Base-by-base conservation (phyloP, 176 grass and related monocot genomes). In the Hyparrhenia diplandra region DNA sequence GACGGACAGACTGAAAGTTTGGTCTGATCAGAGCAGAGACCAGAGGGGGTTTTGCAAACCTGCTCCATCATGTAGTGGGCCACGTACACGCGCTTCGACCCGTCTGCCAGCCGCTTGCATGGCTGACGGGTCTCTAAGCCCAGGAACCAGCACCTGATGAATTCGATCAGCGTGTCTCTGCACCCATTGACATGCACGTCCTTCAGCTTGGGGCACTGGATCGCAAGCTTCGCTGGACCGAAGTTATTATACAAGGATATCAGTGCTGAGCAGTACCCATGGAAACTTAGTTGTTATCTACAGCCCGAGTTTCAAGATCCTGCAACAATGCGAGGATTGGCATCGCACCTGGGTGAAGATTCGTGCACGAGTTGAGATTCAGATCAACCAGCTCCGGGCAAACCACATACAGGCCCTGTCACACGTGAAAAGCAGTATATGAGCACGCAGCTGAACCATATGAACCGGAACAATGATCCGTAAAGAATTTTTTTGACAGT, bases 361-460 rank as follows among this genome's bases (percentile, higher is more conserved):
- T 95, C 51, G 51, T 90, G 64, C 96, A 95, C 5, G 76, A 86
- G 69, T 93, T 99, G 18, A 99, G 90, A 81, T 99, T 99, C 25
- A 99, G 92, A 80, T 99, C 96, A 84, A 84, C 75, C 52, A 99
- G 90, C 64, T 93, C 96, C 32, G 92, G 96, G 54, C 96, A 99
- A 42, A 89, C 91, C 70, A 99, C 79, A 71, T 88, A 93, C 31
- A 99, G 64, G 73, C 86, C 90, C 92, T 99, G 85, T 32, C 36
- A 78, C 2, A 16, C 21, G 40, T 57, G 36, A 81, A 76, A 64
- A 73, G 17, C 14, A 9, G 64, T 27, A 39, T 6, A 25, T 69
- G 25, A 86, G 47, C 24, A 81, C 28, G 30, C 16, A 74, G 40
- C 16, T 74, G 31, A 39, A 51, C 0, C 43, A 25, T 77, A 6